phyloP scores from a whole-genome alignment of 2,329 filamentous ascomycete species.

The Aspergillus cejpii region DNA sequence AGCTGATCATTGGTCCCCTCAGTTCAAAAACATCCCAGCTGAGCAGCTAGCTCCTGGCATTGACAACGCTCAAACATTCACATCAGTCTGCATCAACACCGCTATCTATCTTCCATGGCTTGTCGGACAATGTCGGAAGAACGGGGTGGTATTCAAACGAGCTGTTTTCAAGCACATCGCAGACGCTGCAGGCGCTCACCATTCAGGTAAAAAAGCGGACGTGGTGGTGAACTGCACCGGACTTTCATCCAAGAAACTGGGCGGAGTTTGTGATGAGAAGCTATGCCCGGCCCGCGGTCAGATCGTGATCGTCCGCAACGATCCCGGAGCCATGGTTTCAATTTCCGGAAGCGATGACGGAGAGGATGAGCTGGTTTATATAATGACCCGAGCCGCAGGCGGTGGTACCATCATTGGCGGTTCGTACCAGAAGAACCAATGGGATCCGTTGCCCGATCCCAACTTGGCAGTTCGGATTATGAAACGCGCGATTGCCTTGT shows the following conservation, averaged over 20 bases:
- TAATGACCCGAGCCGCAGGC: conserved; percentile 70
- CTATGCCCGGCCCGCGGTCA: conserved; percentile 76
- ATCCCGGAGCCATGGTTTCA: conserved; percentile 61
- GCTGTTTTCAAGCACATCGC: conserved; percentile 61
- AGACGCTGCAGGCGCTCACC: conserved; percentile 59
- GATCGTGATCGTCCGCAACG: conserved; percentile 75
- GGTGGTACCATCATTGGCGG: conserved; percentile 85
- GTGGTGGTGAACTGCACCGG: conserved; percentile 82
- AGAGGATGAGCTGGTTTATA: conserved; percentile 65
- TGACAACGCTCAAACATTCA: conserved; percentile 69
- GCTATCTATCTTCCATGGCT: conserved; percentile 84
- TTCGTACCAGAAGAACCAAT: conserved; percentile 70
- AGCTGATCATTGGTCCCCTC: background rate
- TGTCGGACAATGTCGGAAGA: conserved; percentile 67
- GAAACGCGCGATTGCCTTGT: conserved; percentile 51
- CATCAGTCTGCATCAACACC: conserved; percentile 85
- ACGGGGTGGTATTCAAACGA: conserved; percentile 63
- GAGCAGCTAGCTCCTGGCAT: conserved; percentile 56
- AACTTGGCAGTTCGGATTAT: conserved; percentile 78
- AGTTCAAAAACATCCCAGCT: conserved; percentile 57
- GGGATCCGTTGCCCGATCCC: conserved; percentile 71
- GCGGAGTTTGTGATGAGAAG: conserved; percentile 69
- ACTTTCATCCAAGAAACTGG: conserved; percentile 65
- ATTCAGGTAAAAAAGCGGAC: conserved; percentile 52
- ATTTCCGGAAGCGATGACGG: conserved; percentile 68